These are phyloP conservation scores for Hypomontagnella submonticulosa DNA, from an alignment of 495 filamentous ascomycete species.

Conservation along the genomic window DNA sequence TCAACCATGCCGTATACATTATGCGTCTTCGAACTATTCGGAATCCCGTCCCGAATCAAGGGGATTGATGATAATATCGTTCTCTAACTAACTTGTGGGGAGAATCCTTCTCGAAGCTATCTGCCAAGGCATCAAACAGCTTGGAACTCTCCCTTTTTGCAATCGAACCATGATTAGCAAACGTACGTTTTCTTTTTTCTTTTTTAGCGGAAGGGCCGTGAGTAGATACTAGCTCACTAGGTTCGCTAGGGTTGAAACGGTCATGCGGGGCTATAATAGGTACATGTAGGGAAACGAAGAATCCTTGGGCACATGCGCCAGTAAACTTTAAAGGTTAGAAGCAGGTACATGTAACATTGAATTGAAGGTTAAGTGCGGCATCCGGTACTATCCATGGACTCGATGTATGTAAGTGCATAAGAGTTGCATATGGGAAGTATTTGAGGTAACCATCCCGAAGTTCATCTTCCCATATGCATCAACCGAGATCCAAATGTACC, in stretches of 20 bases:
- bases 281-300: conserved; percentile 18
- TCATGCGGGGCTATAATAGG: conserved; percentile 36
- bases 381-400: no score
- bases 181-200: conserved; percentile 21
- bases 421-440: no score
- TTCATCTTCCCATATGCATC: conserved; percentile 14
- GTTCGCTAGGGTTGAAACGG: conserved; percentile 30
- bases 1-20: conserved; percentile 8
- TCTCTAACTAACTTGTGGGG: conserved; percentile 11
- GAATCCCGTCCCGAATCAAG: conserved; percentile 14
- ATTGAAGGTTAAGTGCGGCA: no score
- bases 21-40: conserved; percentile 12
- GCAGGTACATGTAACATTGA: no score
- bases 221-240: not conserved
- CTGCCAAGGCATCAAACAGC: conserved; percentile 23
- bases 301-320: not conserved
- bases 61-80: conserved; percentile 10
- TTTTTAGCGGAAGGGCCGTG: conserved; percentile 2
- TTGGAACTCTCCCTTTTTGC: conserved; percentile 3
- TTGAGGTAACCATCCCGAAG: no score
- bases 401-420: no score
- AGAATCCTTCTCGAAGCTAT: conserved; percentile 37
- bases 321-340: no score
- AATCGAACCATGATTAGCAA: conserved; percentile 28
- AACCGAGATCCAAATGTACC: conserved; percentile 32